Percentiles rank a stretch among this genome's conserved stretches.
phyloP scores from a whole-genome alignment of 805 yeast genomes.

The Saccharomycopsis amapae region DNA sequence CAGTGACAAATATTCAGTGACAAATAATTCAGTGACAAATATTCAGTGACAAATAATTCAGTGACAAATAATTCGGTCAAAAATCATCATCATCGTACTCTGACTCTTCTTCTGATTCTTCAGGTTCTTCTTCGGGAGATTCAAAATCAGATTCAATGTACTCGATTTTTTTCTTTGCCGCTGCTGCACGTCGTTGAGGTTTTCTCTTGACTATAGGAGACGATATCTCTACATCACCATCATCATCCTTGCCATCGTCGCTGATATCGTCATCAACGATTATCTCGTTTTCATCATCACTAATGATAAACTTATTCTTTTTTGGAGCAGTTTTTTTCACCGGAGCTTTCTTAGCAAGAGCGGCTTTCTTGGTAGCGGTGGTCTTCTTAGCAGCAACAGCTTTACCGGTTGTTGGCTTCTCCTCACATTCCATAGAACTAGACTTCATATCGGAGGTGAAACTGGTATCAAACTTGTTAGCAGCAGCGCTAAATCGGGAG shows the following conservation, averaged over 20 bases:
- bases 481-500: slow-evolving; percentile 17
- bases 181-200: slow-evolving; percentile 11
- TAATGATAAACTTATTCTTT: background rate
- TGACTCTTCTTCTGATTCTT: background rate
- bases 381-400: background rate
- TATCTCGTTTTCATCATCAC: slow-evolving; percentile 11
- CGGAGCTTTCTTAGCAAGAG: slow-evolving; percentile 5
- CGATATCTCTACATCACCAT: slow-evolving; percentile 3
- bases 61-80: too few relatives aligned
- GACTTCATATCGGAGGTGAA: background rate
- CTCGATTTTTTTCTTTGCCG: slow-evolving; percentile 2
- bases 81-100: slow-evolving; percentile 1
- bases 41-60: too few relatives aligned
- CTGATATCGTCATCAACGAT: background rate
- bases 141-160: background rate
- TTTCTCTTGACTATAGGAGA: slow-evolving; percentile 11
- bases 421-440: background rate
- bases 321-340: slow-evolving; percentile 1
- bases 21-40: too few relatives aligned
- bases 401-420: background rate
- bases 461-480: slow-evolving; percentile 16
- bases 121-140: background rate
- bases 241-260: background rate
- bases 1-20: too few relatives aligned
- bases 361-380: background rate